These are phyloP conservation scores for Claviceps sp. DNA, from an alignment of 2,329 filamentous ascomycete genomes.

Conservation along the genomic window DNA sequence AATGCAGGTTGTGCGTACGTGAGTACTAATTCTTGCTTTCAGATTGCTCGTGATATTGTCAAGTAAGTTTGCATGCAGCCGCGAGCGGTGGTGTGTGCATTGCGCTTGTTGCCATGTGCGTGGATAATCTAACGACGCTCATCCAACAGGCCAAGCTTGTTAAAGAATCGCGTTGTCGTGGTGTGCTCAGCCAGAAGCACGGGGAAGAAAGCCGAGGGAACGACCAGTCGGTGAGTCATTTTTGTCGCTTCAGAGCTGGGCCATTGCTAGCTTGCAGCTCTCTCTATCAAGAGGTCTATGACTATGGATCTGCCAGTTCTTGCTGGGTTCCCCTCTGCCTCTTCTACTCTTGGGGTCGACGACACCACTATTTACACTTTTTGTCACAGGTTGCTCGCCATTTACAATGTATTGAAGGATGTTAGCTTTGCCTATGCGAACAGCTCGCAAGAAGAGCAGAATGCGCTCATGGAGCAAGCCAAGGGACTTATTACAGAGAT, in stretches of 20 bases:
- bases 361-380: background rate
- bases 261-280: background rate
- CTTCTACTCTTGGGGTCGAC: no score
- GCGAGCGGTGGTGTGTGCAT: background rate
- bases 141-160: conserved; percentile 31
- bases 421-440: conserved; percentile 34
- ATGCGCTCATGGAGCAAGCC: conserved; percentile 48
- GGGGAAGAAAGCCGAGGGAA: conserved; percentile 87
- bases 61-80: conserved; percentile 18
- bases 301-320: no score
- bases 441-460: conserved; percentile 38
- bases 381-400: conserved; percentile 37
- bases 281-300: no score
- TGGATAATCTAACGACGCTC: background rate
- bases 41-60: conserved; percentile 31
- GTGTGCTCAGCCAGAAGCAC: conserved; percentile 94
- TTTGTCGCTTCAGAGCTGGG: background rate
- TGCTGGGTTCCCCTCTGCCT: background rate
- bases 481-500: conserved; percentile 68
- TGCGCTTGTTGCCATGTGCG: background rate
- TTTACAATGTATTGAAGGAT: conserved; percentile 43
- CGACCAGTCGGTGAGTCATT: conserved; percentile 75
- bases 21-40: background rate
- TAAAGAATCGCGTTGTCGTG: conserved; percentile 65
- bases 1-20: background rate